phyloP scores from a whole-genome alignment of 192 early-diverging fungal species.

The Phycomyces nitens region DNA sequence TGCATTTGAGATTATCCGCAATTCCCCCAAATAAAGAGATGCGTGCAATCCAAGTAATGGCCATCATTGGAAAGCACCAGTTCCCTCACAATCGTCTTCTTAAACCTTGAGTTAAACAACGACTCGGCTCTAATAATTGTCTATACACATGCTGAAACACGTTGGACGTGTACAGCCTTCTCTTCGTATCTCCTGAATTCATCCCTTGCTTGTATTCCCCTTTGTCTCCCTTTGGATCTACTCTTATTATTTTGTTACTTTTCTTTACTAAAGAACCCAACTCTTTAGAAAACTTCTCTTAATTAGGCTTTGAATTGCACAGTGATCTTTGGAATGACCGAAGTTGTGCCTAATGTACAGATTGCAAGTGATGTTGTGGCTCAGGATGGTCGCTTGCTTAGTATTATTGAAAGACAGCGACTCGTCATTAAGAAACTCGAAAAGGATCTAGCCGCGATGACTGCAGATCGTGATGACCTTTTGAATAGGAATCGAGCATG shows the following conservation, averaged over 20 bases:
- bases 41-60: too few relatives aligned
- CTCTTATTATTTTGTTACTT: background rate
- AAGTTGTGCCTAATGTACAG: background rate
- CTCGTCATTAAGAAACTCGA: conserved; percentile 5
- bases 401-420: conserved; percentile 10
- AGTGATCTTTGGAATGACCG: background rate
- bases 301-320: background rate
- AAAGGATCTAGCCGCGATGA: background rate
- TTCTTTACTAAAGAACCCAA: background rate
- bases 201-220: conserved; percentile 3
- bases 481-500: background rate
- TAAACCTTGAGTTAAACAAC: background rate
- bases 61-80: too few relatives aligned
- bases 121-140: too few relatives aligned
- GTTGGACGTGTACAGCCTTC: too few relatives aligned
- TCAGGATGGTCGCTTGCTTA: conserved; percentile 1
- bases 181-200: background rate
- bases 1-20: too few relatives aligned
- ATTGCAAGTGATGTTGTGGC: background rate
- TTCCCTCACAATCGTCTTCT: background rate
- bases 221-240: background rate
- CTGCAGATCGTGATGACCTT: background rate
- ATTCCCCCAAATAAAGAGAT: too few relatives aligned
- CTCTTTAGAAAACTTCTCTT: background rate
- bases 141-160: background rate